phyloP scores from a whole-genome alignment of 139 green algal species.

The Chlamydomonas urium region DNA sequence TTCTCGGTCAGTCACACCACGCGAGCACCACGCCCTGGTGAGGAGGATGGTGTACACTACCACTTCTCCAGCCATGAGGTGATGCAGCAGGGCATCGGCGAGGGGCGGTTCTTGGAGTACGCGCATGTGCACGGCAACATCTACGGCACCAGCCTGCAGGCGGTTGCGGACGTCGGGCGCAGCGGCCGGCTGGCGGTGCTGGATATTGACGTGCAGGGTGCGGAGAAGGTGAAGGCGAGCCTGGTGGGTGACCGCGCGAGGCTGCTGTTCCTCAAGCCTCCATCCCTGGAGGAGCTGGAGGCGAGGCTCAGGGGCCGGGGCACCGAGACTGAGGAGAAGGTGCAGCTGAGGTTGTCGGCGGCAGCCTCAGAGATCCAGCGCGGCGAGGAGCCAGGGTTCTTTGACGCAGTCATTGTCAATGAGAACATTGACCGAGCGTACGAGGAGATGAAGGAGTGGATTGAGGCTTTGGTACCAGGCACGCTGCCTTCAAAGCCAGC shows the following conservation, averaged over 20 bases:
- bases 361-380: slow-evolving; percentile 61
- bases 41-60: slow-evolving; percentile 78
- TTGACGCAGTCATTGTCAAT: slow-evolving; percentile 74
- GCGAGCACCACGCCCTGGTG: slow-evolving; percentile 36
- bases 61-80: slow-evolving; percentile 51
- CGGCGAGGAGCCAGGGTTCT: slow-evolving; percentile 55
- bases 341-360: slow-evolving; percentile 59
- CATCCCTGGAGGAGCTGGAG: slow-evolving; percentile 69
- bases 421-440: slow-evolving; percentile 59
- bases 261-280: slow-evolving; percentile 80
- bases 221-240: slow-evolving; percentile 37
- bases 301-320: slow-evolving; percentile 62
- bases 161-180: slow-evolving; percentile 51
- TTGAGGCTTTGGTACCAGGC: slow-evolving; percentile 23
- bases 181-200: slow-evolving; percentile 65
- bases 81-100: slow-evolving; percentile 54
- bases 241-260: slow-evolving; percentile 40
- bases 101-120: slow-evolving; percentile 77
- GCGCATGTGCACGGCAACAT: slow-evolving; percentile 83
- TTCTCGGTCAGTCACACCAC: slow-evolving; percentile 85
- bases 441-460: slow-evolving; percentile 23
- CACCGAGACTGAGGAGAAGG: slow-evolving; percentile 76
- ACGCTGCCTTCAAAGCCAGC: too few species aligned
- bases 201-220: slow-evolving; percentile 82
- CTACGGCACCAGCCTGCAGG: slow-evolving; percentile 71